Base-by-base conservation (phyloP, 768 basidiomycete species). In the Pilatotrama ljubarskyi region DNA sequence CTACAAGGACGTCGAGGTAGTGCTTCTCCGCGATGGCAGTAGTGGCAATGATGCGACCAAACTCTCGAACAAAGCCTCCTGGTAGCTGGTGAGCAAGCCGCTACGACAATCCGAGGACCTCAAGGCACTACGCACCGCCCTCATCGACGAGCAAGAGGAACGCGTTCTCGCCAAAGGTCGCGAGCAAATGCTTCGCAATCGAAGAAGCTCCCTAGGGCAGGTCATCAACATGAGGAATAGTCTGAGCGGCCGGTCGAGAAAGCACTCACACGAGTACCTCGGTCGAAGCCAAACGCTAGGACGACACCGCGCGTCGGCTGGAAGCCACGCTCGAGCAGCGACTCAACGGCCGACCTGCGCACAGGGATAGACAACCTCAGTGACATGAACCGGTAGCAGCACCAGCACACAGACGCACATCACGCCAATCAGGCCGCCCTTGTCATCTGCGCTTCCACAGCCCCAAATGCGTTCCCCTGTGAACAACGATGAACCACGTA, bases 111-210 rank as follows among this genome's bases (percentile, higher is more conserved):
- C 5, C 13, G 11, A 37, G 14, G 17, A 59, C 37, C 22, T 20
- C 38, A 9, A 5, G 29, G 1, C 29, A 1, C 13, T n/a, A 63
- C 59, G 56, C 65, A 74, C 82, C 80, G 9, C 84, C 83, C 73
- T 87, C 86, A 59, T 87, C 86, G 14, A 86, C 76, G n/a, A 85
- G 67, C 66, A 86, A 71, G 0, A 81, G 72, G 51, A 86, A 74
- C 7, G 78, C 74, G 65, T 84, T 65, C n/a, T 70, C 56, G n/a
- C 84, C 85, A 64, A 80, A 83, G 0, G 70, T 73, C 11, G 74
- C 57, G 4, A 76, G 65, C n/a, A 86, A 71, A 38, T 75, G 70
- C 5, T 69, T 29, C 0, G 74, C 74, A n/a, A 86, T 74, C 2
- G 67, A 58, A 0, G 61, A 53, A 0, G 84, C 82, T 5, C 82